phyloP scores from a whole-genome alignment of 164 flowering plant species.

The Magnolia changhungtana region DNA sequence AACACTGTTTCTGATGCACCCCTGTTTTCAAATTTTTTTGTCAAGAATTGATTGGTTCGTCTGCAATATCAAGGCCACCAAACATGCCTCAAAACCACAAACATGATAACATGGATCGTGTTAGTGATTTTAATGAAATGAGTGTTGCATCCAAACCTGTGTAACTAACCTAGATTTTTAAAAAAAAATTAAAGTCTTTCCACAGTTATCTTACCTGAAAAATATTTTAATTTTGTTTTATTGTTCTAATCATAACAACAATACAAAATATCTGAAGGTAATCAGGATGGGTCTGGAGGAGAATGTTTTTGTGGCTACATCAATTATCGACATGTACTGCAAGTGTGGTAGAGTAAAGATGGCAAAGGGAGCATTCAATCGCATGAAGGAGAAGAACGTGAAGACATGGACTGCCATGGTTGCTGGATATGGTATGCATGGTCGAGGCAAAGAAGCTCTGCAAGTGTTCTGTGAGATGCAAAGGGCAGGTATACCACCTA shows the following conservation, averaged over 20 bases:
- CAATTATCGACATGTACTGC: constrained; percentile 90
- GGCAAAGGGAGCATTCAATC: constrained; percentile 62
- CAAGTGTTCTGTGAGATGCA: constrained; percentile 60
- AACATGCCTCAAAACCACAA: background rate
- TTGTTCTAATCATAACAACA: background rate
- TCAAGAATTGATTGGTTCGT: background rate
- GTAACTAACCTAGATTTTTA: too few relatives aligned
- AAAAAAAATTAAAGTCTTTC: too few relatives aligned
- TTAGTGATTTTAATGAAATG: too few relatives aligned
- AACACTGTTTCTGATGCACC: too few relatives aligned
- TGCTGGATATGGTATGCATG: constrained; percentile 84
- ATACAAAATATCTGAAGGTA: constrained; percentile 31
- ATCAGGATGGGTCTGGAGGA: constrained; percentile 57
- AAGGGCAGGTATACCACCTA: constrained; percentile 49
- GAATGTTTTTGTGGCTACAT: constrained; percentile 46
- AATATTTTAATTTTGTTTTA: background rate
- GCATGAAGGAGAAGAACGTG: constrained; percentile 63
- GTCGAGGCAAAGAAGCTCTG: constrained; percentile 63
- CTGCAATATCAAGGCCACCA: background rate
- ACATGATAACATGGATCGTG: background rate
- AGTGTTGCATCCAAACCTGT: background rate
- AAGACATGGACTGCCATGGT: constrained; percentile 86
- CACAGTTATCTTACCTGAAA: background rate
- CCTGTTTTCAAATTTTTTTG: too few relatives aligned
- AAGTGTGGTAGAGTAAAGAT: constrained; percentile 70